Conservation (phyloP, 768 basidiomycete genomes). For the Hygrocybe punicea region DNA sequence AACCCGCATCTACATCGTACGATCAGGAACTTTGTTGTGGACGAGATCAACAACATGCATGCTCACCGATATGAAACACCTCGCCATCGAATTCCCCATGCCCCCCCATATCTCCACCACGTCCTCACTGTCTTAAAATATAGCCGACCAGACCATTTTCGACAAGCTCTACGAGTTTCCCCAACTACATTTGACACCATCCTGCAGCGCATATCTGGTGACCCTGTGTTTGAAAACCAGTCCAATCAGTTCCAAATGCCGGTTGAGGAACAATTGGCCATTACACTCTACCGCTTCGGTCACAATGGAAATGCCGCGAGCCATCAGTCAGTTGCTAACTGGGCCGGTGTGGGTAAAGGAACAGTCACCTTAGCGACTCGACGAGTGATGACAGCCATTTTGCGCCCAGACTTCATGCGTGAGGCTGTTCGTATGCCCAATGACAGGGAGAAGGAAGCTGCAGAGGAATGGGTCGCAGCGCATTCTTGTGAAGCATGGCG, state of each 20-base stretch:
- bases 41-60: constrained; percentile 14
- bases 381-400: constrained; percentile 32
- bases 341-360: constrained; percentile 37
- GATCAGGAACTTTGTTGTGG: neutral
- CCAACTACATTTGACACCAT: constrained; percentile 37
- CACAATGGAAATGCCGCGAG: constrained; percentile 39
- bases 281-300: constrained; percentile 40
- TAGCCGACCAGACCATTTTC: constrained; percentile 27
- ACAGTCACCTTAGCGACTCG: constrained; percentile 27
- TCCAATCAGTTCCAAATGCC: constrained; percentile 27
- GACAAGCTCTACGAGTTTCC: constrained; percentile 26
- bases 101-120: constrained; percentile 11
- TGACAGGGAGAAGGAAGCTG: constrained; percentile 33
- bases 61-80: constrained; percentile 14
- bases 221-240: constrained; percentile 28
- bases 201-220: constrained; percentile 14
- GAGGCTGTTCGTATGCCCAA: constrained; percentile 28
- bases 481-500: constrained; percentile 34
- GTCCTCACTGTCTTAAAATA: constrained; percentile 21
- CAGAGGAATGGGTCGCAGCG: constrained; percentile 37
- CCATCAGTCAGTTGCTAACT: constrained; percentile 31
- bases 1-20: no score
- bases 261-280: constrained; percentile 34
- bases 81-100: constrained; percentile 12
- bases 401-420: constrained; percentile 22